Evolutionary conservation across 768 basidiomycete genomes (phyloP).

Genomic region (Termitomyces sp.): DNA sequence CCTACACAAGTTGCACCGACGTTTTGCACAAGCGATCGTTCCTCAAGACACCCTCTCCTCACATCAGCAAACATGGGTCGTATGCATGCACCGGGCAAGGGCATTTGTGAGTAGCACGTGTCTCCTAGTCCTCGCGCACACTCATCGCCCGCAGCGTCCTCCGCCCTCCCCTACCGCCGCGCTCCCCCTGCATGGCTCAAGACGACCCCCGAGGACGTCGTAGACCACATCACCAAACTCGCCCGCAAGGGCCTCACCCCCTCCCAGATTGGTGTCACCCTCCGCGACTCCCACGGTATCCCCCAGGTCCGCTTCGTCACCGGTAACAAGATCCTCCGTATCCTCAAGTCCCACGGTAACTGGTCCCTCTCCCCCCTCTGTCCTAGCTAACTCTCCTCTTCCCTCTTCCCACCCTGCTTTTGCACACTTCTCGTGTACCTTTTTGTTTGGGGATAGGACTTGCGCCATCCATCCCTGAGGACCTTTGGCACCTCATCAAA

Average conservation of each 20-base stretch:
- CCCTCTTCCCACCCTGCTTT: conserved; percentile 10
- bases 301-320: conserved; percentile 98
- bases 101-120: conserved; percentile 75
- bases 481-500: conserved; percentile 99
- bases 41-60: conserved; percentile 31
- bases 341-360: conserved; percentile 89
- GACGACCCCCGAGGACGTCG: conserved; percentile 90
- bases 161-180: conserved; percentile 96
- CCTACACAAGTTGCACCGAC: not conserved
- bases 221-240: conserved; percentile 95
- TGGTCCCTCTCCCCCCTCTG: conserved; percentile 19
- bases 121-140: not conserved
- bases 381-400: conserved; percentile 11
- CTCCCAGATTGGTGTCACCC: conserved; percentile 96
- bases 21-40: not conserved
- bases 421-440: conserved; percentile 22
- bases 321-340: conserved; percentile 98
- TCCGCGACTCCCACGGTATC: conserved; percentile 97
- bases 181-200: conserved; percentile 96
- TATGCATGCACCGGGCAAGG: conserved; percentile 99
- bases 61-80: conserved; percentile 73
- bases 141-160: conserved; percentile 52
- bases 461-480: conserved; percentile 96
- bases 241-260: conserved; percentile 97
- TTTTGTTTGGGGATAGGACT: conserved; percentile 76